A percentile compares a stretch with the other conserved stretches of the same genome.
Evolutionary conservation across 2,329 filamentous ascomycete genomes (phyloP).

Genomic region (Alternaria arbusti): DNA sequence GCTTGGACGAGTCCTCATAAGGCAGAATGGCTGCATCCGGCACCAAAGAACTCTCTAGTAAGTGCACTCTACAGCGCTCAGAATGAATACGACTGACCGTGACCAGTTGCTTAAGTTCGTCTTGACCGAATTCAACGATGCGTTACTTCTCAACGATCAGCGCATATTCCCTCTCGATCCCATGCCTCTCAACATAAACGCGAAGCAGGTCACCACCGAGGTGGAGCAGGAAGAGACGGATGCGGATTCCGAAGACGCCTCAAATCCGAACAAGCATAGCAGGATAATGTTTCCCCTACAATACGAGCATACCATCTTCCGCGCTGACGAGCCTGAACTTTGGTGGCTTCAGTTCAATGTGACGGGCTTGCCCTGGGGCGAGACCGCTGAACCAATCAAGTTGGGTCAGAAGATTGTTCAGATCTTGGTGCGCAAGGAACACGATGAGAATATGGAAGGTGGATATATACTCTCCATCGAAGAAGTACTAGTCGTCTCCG

Average conservation of each 20-base stretch:
- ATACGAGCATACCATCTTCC: constrained; percentile 34
- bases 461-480: constrained; percentile 23
- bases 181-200: constrained; percentile 29
- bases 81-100: background rate
- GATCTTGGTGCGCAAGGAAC: constrained; percentile 23
- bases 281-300: constrained; percentile 28
- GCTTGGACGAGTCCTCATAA: constrained; percentile 9
- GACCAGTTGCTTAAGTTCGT: constrained; percentile 33
- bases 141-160: constrained; percentile 31
- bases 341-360: constrained; percentile 39
- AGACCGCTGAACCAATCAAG: constrained; percentile 2
- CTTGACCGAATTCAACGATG: constrained; percentile 11
- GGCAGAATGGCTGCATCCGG: constrained; percentile 22
- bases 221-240: constrained; percentile 16
- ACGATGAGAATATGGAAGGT: background rate
- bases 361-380: constrained; percentile 17
- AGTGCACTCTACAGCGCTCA: background rate
- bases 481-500: constrained; percentile 31
- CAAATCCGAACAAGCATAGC: constrained; percentile 14
- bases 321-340: constrained; percentile 14
- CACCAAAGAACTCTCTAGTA: constrained; percentile 34
- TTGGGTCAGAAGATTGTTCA: constrained; percentile 36
- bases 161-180: constrained; percentile 29
- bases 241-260: constrained; percentile 6
- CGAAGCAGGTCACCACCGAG: constrained; percentile 30